Evolutionary conservation across 2,329 filamentous ascomycete species (phyloP), one percentile per base, ranked within the genome.

Genomic region (Hymenotorrendiella dingleyae): DNA sequence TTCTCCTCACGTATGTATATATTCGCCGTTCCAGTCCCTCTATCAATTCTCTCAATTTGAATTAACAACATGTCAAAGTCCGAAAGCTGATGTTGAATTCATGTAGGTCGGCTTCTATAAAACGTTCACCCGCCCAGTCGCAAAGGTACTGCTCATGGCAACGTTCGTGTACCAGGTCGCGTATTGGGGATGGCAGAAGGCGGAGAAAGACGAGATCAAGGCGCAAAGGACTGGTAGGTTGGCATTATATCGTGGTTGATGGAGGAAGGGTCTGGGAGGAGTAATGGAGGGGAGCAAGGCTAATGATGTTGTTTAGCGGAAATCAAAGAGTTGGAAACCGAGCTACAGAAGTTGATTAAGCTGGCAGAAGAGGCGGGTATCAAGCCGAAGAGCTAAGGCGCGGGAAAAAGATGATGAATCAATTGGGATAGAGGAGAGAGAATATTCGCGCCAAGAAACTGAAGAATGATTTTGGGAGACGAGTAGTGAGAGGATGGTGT

Each of bases 81-180:
- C n/a, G n/a, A n/a, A n/a, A n/a, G n/a, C n/a, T n/a, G n/a, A n/a
- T n/a, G n/a, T n/a, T n/a, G n/a, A n/a, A n/a, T n/a, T n/a, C n/a
- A n/a, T n/a, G n/a, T 54, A 84, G 76, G 65, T 76, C 37, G 68
- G 72, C 35, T 90, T 90, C 67, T 91, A 88, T 70, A 82, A 78
- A 59, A 79, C 78, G 11, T 89, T 88, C 59, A 78, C 80, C 28
- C 73, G 83, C 2, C 85, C 86, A 3, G 70, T 91, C 34, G 73
- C 78, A 40, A 91, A 89, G 66, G 80, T 80, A 41, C 76, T 87
- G 52, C 71, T 91, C 27, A 73, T 84, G 58, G 84, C 86, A 41
- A 74, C 89, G 42, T 80, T 87, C 58, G 84, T 82, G 2, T 93
- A 91, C 62, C 86, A 93, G 64, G 56, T 85, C n/a, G 64, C 74